These are phyloP conservation scores for Colletotrichum orchidophilum DNA, from an alignment of 2,329 filamentous ascomycete species.

Conservation along the genomic window DNA sequence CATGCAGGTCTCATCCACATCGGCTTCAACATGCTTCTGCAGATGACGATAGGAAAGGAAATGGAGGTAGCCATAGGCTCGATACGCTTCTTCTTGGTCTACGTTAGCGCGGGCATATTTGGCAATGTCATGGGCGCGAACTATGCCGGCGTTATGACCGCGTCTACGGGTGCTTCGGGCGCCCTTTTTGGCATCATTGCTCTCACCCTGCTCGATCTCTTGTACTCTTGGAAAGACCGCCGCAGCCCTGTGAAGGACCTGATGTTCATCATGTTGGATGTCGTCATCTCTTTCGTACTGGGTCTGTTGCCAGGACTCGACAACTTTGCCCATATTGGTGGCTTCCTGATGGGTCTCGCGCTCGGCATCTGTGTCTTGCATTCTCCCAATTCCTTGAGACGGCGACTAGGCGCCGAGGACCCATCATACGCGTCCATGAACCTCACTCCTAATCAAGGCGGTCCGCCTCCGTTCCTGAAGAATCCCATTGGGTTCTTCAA, in stretches of 20 bases:
- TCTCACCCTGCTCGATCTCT: constrained; percentile 84
- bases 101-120: constrained; percentile 91
- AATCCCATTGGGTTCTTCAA: constrained; percentile 85
- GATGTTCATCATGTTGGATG: constrained; percentile 85
- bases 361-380: constrained; percentile 89
- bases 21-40: constrained; percentile 91
- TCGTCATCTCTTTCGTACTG: constrained; percentile 89
- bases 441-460: constrained; percentile 53
- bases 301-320: constrained; percentile 92
- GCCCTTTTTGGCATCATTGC: constrained; percentile 92
- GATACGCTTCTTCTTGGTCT: constrained; percentile 88
- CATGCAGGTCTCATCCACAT: constrained; percentile 96
- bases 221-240: constrained; percentile 92
- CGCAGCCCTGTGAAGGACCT: constrained; percentile 82
- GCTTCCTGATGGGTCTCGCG: constrained; percentile 90
- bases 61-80: constrained; percentile 93
- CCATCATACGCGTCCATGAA: constrained; percentile 77
- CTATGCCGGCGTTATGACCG: constrained; percentile 82
- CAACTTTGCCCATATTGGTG: constrained; percentile 97
- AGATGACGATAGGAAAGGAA: constrained; percentile 88
- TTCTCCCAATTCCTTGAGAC: constrained; percentile 82
- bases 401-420: constrained; percentile 73
- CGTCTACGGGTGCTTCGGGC: constrained; percentile 90
- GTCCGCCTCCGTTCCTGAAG: constrained; percentile 65
- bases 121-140: constrained; percentile 96